Evolutionary conservation across 2,329 filamentous ascomycete genomes (phyloP).

Genomic region (Trichoderma cornu-damae): DNA sequence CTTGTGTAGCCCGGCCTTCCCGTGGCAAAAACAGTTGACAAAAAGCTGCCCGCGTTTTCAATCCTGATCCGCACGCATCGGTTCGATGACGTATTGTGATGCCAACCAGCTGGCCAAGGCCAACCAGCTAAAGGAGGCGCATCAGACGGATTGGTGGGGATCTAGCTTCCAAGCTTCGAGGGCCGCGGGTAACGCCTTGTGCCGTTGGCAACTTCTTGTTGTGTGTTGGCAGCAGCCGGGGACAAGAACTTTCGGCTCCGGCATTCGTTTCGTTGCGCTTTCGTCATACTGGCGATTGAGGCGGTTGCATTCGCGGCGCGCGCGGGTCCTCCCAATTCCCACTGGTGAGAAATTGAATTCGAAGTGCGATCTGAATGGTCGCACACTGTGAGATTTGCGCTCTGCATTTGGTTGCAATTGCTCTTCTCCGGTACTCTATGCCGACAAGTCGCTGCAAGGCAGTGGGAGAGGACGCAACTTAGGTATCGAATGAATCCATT

Average conservation of each 20-base stretch:
- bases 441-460: not conserved
- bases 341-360: no score
- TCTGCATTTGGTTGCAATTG: not conserved
- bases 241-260: not conserved
- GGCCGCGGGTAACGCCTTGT: not conserved
- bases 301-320: slow-evolving; percentile 2
- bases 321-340: not conserved
- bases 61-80: slow-evolving; percentile 8
- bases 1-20: slow-evolving; percentile 1
- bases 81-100: slow-evolving; percentile 17
- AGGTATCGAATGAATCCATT: not conserved
- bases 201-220: not conserved
- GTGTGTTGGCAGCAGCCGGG: not conserved
- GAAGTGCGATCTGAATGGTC: not conserved
- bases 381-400: not conserved
- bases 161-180: not conserved
- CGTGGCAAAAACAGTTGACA: not conserved
- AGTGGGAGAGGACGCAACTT: not conserved
- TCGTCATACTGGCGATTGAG: slow-evolving; percentile 16
- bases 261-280: not conserved
- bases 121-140: not conserved
- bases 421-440: not conserved
- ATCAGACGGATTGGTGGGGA: slow-evolving; percentile 7
- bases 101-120: not conserved
- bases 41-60: not conserved